Percentiles rank a stretch among this genome's conserved stretches.
phyloP scores from a whole-genome alignment of 805 yeast genomes.

The Priceomyces fermenticarens region DNA sequence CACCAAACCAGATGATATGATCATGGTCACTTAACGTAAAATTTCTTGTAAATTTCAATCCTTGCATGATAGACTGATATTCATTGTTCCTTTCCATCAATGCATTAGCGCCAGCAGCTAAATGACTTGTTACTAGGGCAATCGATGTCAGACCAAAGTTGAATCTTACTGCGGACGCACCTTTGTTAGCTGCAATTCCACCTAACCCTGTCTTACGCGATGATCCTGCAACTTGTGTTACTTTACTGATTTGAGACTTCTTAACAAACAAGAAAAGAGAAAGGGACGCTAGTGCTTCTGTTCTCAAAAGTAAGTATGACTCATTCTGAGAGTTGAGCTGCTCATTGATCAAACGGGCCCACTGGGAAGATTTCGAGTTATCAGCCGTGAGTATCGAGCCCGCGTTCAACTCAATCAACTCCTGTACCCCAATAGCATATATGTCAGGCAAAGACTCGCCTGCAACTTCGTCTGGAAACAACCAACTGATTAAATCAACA shows the following conservation, averaged over 20 bases:
- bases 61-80: slow-evolving; percentile 69
- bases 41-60: slow-evolving; percentile 77
- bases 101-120: slow-evolving; percentile 89
- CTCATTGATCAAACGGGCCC: slow-evolving; percentile 68
- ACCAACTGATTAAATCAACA: slow-evolving; percentile 70
- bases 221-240: slow-evolving; percentile 91
- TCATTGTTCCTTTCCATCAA: slow-evolving; percentile 84
- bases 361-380: slow-evolving; percentile 66
- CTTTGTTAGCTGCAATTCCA: slow-evolving; percentile 96
- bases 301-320: slow-evolving; percentile 60
- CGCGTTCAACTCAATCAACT: slow-evolving; percentile 88
- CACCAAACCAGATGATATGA: slow-evolving; percentile 87
- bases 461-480: slow-evolving; percentile 63
- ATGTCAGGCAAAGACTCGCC: slow-evolving; percentile 59
- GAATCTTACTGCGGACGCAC: slow-evolving; percentile 91
- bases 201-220: slow-evolving; percentile 93
- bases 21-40: slow-evolving; percentile 73
- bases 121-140: slow-evolving; percentile 84
- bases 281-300: slow-evolving; percentile 73
- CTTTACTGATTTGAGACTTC: slow-evolving; percentile 24
- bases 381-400: slow-evolving; percentile 87
- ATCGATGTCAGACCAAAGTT: slow-evolving; percentile 76
- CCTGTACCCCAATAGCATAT: slow-evolving; percentile 90
- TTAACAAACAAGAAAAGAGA: slow-evolving; percentile 62
- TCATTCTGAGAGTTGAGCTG: slow-evolving; percentile 52